Percentiles rank a stretch among this genome's conserved stretches.
These are phyloP conservation scores for Penicillium malachiteum DNA, from an alignment of 495 filamentous ascomycete genomes.

Conservation along the genomic window DNA sequence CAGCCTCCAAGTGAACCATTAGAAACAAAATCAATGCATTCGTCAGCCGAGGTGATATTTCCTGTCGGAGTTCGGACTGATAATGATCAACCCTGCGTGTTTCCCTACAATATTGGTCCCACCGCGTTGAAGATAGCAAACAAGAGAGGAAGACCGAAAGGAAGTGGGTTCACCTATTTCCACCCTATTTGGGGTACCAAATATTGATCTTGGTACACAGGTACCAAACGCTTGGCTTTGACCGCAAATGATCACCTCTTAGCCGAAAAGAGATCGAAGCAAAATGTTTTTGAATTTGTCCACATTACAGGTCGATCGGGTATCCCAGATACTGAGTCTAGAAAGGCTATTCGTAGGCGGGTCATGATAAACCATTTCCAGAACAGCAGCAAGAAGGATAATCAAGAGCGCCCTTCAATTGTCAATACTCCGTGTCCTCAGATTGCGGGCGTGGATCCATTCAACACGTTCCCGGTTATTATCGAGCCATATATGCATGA, in stretches of 20 bases:
- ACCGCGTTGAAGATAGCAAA: background rate
- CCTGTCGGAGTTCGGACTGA: background rate
- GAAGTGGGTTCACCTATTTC: background rate
- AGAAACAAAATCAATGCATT: background rate
- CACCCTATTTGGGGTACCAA: too few species aligned
- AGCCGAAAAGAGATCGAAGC: background rate
- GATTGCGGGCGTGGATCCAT: conserved; percentile 5
- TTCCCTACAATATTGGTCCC: conserved; percentile 1
- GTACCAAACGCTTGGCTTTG: background rate
- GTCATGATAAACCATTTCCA: conserved; percentile 5
- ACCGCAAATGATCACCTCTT: too few species aligned
- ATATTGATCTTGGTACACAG: background rate
- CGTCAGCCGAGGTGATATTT: conserved; percentile 3
- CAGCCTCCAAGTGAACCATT: background rate
- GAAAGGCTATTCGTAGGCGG: conserved; percentile 1
- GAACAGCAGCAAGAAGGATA: background rate
- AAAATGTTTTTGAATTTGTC: conserved; percentile 1
- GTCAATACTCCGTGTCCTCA: background rate
- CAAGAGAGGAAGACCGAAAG: conserved; percentile 6
- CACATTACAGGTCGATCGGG: background rate
- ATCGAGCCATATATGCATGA: conserved; percentile 4
- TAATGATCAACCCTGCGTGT: background rate
- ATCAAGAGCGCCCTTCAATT: background rate
- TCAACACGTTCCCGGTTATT: background rate
- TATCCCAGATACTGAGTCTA: background rate